These are phyloP conservation scores for Arachnopeziza araneosa DNA, from an alignment of 2,329 filamentous ascomycete species.

Conservation along the genomic window DNA sequence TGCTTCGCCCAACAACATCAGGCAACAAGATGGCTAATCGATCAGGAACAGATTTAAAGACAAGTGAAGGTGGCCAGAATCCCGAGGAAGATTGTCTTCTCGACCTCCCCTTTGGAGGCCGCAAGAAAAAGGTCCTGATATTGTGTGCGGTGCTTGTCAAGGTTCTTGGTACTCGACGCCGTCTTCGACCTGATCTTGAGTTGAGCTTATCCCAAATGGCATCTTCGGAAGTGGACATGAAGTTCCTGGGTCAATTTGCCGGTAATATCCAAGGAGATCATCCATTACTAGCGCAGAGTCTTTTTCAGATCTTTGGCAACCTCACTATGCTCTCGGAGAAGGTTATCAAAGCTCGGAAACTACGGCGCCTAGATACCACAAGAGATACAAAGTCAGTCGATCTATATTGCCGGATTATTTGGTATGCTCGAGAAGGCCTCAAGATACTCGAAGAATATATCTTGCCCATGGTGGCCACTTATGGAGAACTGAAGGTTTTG, in stretches of 20 bases:
- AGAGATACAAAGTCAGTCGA: slow-evolving; percentile 73
- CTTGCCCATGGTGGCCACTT: slow-evolving; percentile 74
- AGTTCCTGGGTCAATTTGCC: slow-evolving; percentile 87
- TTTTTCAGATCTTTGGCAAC: slow-evolving; percentile 87
- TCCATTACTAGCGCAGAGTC: slow-evolving; percentile 70
- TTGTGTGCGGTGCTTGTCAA: neutral
- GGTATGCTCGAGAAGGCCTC: slow-evolving; percentile 88
- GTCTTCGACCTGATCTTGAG: neutral
- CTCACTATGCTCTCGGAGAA: slow-evolving; percentile 84
- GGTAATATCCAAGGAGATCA: slow-evolving; percentile 73
- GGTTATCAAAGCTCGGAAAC: slow-evolving; percentile 74
- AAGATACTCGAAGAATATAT: slow-evolving; percentile 84
- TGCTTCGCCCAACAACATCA: neutral
- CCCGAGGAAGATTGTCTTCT: neutral
- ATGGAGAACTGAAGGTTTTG: slow-evolving; percentile 80
- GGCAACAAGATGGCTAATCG: neutral
- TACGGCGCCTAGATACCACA: slow-evolving; percentile 75
- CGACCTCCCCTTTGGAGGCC: neutral
- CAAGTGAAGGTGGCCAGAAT: neutral
- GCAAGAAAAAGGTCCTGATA: neutral
- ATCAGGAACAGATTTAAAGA: neutral
- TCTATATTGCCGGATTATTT: slow-evolving; percentile 86
- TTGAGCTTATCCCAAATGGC: slow-evolving; percentile 56
- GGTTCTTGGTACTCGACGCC: neutral
- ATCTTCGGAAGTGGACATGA: slow-evolving; percentile 94